Evolutionary conservation across 1,284 basidiomycete genomes (phyloP), one percentile per base, ranked within the genome.

Genomic region (Pisolithus thermaeus): DNA sequence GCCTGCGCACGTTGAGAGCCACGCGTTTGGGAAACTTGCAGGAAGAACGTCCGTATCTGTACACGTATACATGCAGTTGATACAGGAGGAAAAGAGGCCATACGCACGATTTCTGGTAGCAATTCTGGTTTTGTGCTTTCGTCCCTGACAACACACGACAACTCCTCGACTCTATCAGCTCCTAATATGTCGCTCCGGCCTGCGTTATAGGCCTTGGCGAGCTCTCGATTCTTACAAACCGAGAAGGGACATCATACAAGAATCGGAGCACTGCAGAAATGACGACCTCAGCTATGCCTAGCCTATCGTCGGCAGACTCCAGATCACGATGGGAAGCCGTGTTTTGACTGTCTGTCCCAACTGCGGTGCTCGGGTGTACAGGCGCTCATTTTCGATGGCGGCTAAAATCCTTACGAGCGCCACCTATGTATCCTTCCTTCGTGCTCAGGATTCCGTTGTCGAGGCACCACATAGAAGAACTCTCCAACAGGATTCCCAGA

Each of bases 91-190:
- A n/a, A 2, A 8, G 45, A n/a, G 44, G 47, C 46, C 20, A 28
- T 40, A 72, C 81, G 51, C 61, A 88, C 86, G 39, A 80, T 67
- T 63, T 87, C 85, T 18, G 86, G 61, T 2, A 63, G 65, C 37
- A 86, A 59, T 58, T 81, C 83, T 0, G 82, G 75, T 9, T 75
- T 56, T 1, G 72, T 54, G 5, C 58, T 55, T 4, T 68, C 66
- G 32, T 67, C 61, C 9, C 59, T 56, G 1, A 71, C 56, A 14
- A 67, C 54, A 7, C 64, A 57, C 23, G 70, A 52, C 56, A 77
- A 44, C 38, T 45, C 51, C 25, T 20, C 41, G 20, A 60, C 16
- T 12, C 60, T 35, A 7, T 11, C 18, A 20, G 57, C 56, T 30
- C n/a, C 42, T 5, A 67, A 54, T 6, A 22, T 39, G 41, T 64